Conservation (phyloP, 148 eudicot species). For the Amaranthus palmeri region DNA sequence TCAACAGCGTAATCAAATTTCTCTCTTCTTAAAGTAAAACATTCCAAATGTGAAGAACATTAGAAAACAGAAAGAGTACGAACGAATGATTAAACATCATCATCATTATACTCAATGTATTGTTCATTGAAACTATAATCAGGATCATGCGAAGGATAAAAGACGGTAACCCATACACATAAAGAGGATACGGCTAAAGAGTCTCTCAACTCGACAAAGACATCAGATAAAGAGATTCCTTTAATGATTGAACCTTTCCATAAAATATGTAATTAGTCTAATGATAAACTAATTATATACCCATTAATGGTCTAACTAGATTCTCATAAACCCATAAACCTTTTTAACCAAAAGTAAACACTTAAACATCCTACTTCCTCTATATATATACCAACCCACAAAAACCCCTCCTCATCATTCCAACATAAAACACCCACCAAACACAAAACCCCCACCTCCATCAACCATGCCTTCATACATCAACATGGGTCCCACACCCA, state of each 20-base stretch:
- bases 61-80: too few relatives aligned
- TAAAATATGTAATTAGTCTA: conserved; percentile 18
- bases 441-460: background rate
- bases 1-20: too few relatives aligned
- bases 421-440: background rate
- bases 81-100: conserved; percentile 14
- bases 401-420: background rate
- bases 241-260: conserved; percentile 18
- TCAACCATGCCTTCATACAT: conserved; percentile 10
- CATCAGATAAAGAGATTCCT: background rate
- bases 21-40: too few relatives aligned
- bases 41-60: too few relatives aligned
- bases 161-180: too few relatives aligned
- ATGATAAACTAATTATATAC: conserved; percentile 23
- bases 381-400: conserved; percentile 13
- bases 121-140: too few relatives aligned
- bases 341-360: background rate
- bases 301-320: conserved; percentile 30
- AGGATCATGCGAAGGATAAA: too few relatives aligned
- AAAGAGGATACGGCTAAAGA: too few relatives aligned
- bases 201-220: background rate
- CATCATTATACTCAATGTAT: too few relatives aligned
- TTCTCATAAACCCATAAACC: conserved; percentile 24
- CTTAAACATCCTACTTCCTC: background rate
- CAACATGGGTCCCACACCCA: conserved; percentile 20